Conservation (phyloP, 441 rosid genomes). For the Cnidoscolus chayamansa region DNA sequence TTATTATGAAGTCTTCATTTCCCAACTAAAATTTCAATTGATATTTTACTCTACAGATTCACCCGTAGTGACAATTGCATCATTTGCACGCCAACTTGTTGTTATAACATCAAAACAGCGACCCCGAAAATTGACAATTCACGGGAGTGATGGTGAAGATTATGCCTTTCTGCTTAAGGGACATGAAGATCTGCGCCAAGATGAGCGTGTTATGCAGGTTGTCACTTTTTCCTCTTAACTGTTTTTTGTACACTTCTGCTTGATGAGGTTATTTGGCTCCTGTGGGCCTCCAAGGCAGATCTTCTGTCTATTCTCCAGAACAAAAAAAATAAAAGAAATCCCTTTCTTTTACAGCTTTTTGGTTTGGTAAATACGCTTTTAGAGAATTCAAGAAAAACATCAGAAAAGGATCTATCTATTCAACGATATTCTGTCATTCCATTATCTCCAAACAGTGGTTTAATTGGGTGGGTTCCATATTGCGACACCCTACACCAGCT, state of each 20-base stretch:
- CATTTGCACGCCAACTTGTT: constrained; percentile 89
- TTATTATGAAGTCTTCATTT: constrained; percentile 16
- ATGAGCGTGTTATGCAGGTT: constrained; percentile 99
- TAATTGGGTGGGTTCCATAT: constrained; percentile 96
- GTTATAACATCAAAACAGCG: constrained; percentile 95
- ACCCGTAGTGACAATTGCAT: constrained; percentile 83
- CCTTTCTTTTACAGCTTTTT: constrained; percentile 69
- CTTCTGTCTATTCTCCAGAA: constrained; percentile 12
- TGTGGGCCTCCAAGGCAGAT: constrained; percentile 8
- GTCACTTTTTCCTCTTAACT: background rate
- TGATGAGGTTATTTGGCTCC: constrained; percentile 8
- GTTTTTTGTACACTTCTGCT: background rate
- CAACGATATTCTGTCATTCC: constrained; percentile 93
- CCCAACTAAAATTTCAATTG: constrained; percentile 12
- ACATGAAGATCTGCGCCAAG: constrained; percentile 98
- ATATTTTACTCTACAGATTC: constrained; percentile 49
- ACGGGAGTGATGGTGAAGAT: constrained; percentile 92
- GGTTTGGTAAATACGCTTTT: constrained; percentile 94
- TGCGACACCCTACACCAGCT: constrained; percentile 96
- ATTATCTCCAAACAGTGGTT: constrained; percentile 94
- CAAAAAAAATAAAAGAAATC: too few species aligned
- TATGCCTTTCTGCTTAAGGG: constrained; percentile 95
- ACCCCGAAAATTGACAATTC: constrained; percentile 95
- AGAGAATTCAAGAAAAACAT: constrained; percentile 85
- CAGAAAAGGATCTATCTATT: constrained; percentile 91